phyloP scores from a whole-genome alignment of 2,329 filamentous ascomycete genomes.

The Fusarium duplospermum region DNA sequence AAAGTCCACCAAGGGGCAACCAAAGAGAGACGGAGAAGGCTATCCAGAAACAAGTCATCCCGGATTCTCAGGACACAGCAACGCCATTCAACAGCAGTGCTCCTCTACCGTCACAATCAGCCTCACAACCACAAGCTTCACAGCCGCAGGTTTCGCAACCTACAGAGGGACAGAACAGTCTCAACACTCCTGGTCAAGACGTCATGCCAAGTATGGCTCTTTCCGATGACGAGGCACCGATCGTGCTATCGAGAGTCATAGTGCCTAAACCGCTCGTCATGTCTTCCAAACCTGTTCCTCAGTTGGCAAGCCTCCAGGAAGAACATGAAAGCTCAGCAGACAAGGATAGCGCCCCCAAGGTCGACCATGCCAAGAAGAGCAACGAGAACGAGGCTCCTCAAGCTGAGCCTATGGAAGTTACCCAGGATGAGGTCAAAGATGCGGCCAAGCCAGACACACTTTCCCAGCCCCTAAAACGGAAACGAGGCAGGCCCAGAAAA shows the following conservation, averaged over 20 bases:
- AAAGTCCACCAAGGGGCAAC: neutral
- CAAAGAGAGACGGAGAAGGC: neutral
- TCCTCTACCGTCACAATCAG: conserved; percentile 13
- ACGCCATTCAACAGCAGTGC: conserved; percentile 39
- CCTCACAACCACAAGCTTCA: neutral
- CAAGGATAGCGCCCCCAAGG: neutral
- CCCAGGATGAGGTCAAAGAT: neutral
- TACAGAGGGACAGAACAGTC: no score
- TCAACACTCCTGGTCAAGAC: neutral
- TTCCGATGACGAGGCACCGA: conserved; percentile 52
- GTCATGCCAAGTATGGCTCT: conserved; percentile 39
- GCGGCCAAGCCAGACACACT: neutral
- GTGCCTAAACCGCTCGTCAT: neutral
- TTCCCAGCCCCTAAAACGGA: conserved; percentile 24
- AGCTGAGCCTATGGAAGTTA: neutral
- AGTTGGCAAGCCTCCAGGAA: neutral
- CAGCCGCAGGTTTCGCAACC: neutral
- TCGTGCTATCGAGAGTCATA: conserved; percentile 35
- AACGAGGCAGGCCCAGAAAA: conserved; percentile 38
- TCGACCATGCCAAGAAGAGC: neutral
- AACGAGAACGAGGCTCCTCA: neutral
- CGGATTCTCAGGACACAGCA: conserved; percentile 46
- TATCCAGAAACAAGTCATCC: conserved; percentile 27
- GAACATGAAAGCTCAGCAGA: neutral
- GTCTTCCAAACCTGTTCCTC: neutral